phyloP scores from a whole-genome alignment of 192 early-diverging fungal genomes.

The Coemansia sp. region DNA sequence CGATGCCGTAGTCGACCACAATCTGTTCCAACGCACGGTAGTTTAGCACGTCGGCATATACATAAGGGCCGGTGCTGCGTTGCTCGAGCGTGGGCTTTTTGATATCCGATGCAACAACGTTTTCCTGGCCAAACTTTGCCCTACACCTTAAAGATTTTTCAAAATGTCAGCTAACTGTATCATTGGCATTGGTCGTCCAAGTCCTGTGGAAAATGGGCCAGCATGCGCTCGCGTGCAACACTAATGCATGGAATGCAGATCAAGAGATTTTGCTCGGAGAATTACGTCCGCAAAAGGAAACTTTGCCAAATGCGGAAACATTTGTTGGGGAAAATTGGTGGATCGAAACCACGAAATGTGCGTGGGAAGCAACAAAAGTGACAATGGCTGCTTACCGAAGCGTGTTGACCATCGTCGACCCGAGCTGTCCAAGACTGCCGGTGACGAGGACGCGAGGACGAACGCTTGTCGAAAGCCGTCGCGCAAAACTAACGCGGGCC shows the following conservation, averaged over 20 bases:
- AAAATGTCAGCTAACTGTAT: no score
- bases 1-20: constrained; percentile 63
- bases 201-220: no score
- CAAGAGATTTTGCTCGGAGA: neutral
- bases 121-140: constrained; percentile 60
- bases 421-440: constrained; percentile 65
- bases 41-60: constrained; percentile 67
- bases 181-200: no score
- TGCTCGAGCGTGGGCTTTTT: constrained; percentile 60
- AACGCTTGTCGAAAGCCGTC: constrained; percentile 27
- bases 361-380: neutral
- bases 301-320: neutral
- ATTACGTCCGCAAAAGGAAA: constrained; percentile 8
- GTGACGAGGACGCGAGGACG: constrained; percentile 60
- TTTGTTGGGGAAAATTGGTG: neutral
- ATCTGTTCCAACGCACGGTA: constrained; percentile 63
- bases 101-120: constrained; percentile 66
- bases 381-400: constrained; percentile 46
- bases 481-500: constrained; percentile 9
- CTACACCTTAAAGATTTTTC: constrained; percentile 10
- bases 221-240: no score
- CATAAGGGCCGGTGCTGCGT: constrained; percentile 59
- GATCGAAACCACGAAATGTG: neutral
- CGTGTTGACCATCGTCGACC: constrained; percentile 60
- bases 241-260: no score